Evolutionary conservation across 371 early-diverging fungal genomes (phyloP).

Genomic region (Fennellomyces sp.): DNA sequence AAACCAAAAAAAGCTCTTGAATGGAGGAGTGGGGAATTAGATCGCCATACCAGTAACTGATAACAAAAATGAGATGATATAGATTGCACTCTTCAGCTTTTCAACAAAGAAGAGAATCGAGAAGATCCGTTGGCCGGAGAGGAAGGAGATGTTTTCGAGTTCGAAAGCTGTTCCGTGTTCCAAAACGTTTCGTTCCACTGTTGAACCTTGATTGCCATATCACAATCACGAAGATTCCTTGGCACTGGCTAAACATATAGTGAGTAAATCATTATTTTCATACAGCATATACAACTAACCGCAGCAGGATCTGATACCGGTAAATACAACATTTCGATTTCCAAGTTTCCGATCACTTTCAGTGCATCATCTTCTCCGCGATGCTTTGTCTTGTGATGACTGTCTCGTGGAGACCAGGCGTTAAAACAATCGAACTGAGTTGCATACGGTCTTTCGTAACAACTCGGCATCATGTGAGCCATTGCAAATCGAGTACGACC

Average conservation of each 20-base stretch:
- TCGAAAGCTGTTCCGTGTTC: conserved; percentile 7
- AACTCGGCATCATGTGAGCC: conserved; percentile 45
- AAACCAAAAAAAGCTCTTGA: too few species aligned
- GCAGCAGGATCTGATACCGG: conserved; percentile 32
- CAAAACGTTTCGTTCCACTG: conserved; percentile 45
- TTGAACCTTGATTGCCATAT: conserved; percentile 41
- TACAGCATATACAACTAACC: conserved; percentile 16
- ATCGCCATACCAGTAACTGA: too few species aligned
- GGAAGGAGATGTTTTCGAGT: conserved; percentile 51
- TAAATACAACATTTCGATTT: conserved; percentile 42
- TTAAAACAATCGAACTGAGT: conserved; percentile 48
- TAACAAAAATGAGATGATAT: too few species aligned
- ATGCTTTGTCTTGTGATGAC: conserved; percentile 20
- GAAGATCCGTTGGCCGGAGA: conserved; percentile 80
- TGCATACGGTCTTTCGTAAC: conserved; percentile 35
- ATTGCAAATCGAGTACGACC: conserved; percentile 48
- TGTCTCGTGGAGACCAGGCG: conserved; percentile 39
- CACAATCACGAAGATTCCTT: conserved; percentile 42
- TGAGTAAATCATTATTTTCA: neutral
- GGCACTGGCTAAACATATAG: conserved; percentile 26
- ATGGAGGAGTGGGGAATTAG: too few species aligned
- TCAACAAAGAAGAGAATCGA: too few species aligned
- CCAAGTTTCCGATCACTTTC: conserved; percentile 41
- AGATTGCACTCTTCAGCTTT: too few species aligned
- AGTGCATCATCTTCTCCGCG: conserved; percentile 42